Conservation (phyloP, 2,329 filamentous ascomycete genomes). For the Pseudodiploospora longispora region DNA sequence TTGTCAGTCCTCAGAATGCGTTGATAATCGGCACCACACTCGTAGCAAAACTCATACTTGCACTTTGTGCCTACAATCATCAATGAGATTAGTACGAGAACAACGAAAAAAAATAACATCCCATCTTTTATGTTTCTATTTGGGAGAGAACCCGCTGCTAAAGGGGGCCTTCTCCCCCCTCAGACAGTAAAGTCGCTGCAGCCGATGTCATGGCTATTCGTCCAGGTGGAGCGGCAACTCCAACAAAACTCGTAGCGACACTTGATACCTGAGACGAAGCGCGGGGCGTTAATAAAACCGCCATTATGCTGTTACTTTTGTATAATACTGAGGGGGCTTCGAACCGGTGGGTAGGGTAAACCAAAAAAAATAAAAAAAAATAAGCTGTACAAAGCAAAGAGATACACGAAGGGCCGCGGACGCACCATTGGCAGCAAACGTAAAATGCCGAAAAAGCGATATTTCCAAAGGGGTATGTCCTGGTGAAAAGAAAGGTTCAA, state of each 20-base stretch:
- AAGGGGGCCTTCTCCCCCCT: too few species aligned
- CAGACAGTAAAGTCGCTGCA: slow-evolving; percentile 10
- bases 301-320: too few species aligned
- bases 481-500: slow-evolving; percentile 4
- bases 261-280: slow-evolving; percentile 21
- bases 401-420: too few species aligned
- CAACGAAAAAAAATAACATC: too few species aligned
- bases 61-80: slow-evolving; percentile 18
- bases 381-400: too few species aligned
- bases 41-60: slow-evolving; percentile 24
- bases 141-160: too few species aligned
- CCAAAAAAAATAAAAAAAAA: too few species aligned
- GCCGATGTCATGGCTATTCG: slow-evolving; percentile 12
- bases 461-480: too few species aligned
- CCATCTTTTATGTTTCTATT: too few species aligned
- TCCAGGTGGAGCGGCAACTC: slow-evolving; percentile 20
- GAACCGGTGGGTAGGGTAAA: too few species aligned
- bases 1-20: slow-evolving; percentile 26
- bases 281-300: background rate
- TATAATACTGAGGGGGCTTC: too few species aligned
- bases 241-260: slow-evolving; percentile 29
- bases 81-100: too few species aligned
- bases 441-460: background rate
- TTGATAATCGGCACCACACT: slow-evolving; percentile 26
- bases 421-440: background rate